Evolutionary conservation across 164 flowering plant genomes (phyloP).

Genomic region (Vitis rotundifolia): DNA sequence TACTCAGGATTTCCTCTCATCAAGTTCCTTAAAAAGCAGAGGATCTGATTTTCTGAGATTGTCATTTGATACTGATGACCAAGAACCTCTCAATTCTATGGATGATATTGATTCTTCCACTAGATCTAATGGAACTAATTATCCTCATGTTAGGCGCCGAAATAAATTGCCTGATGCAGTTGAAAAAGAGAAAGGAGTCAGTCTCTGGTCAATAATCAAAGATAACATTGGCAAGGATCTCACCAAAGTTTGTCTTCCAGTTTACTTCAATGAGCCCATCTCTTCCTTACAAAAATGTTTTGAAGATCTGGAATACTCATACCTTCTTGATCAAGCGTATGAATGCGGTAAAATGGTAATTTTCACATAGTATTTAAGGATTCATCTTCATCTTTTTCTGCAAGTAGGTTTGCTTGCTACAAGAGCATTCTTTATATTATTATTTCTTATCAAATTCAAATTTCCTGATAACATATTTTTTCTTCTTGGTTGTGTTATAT

Average conservation of each 20-base stretch:
- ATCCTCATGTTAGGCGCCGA: slow-evolving; percentile 24
- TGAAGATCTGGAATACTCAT: slow-evolving; percentile 42
- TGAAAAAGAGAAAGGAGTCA: slow-evolving; percentile 36
- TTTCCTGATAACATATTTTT: neutral
- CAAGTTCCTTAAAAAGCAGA: slow-evolving; percentile 29
- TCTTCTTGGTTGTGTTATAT: neutral
- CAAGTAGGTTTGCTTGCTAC: neutral
- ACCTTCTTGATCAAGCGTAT: slow-evolving; percentile 33
- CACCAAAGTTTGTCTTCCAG: slow-evolving; percentile 38
- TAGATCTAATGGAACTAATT: slow-evolving; percentile 17
- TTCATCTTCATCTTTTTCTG: neutral
- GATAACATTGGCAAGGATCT: slow-evolving; percentile 42
- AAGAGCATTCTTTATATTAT: neutral
- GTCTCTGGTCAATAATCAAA: slow-evolving; percentile 42
- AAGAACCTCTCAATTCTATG: slow-evolving; percentile 11
- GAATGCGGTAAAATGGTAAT: slow-evolving; percentile 37
- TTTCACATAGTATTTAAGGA: neutral
- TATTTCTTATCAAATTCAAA: too few species aligned
- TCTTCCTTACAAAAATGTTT: slow-evolving; percentile 37
- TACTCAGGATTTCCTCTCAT: slow-evolving; percentile 27
- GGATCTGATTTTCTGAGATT: slow-evolving; percentile 21
- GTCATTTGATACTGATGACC: slow-evolving; percentile 21
- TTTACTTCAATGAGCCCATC: slow-evolving; percentile 39
- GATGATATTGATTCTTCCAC: slow-evolving; percentile 16
- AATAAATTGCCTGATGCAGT: slow-evolving; percentile 38